Percentiles rank a stretch among this genome's conserved stretches.
Evolutionary conservation across 1,139 yeast species (phyloP).

Genomic region (Pichia sp.): DNA sequence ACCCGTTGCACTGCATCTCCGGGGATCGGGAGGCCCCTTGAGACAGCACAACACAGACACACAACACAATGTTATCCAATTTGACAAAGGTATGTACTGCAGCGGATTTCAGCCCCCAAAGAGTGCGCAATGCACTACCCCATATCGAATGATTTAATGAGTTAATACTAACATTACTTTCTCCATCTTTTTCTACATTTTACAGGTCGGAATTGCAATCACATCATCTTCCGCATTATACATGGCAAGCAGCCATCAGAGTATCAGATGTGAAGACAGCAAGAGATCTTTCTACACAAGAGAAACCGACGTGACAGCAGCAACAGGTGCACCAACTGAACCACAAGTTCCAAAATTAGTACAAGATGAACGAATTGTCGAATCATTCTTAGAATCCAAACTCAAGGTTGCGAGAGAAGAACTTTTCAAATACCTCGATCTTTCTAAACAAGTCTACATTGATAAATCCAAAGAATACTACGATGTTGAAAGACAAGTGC

Average conservation of each 20-base stretch:
- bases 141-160: too few species aligned
- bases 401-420: constrained; percentile 49
- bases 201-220: constrained; percentile 15
- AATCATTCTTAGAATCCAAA: constrained; percentile 54
- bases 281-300: constrained; percentile 54
- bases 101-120: too few species aligned
- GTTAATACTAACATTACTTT: not conserved
- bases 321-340: constrained; percentile 38
- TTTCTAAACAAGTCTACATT: constrained; percentile 40
- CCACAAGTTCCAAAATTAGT: constrained; percentile 35
- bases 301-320: constrained; percentile 53
- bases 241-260: not conserved
- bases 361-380: constrained; percentile 56
- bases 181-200: not conserved
- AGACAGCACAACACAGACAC: too few species aligned
- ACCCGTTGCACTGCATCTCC: too few species aligned
- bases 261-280: constrained; percentile 12
- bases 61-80: not conserved
- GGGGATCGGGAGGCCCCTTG: too few species aligned
- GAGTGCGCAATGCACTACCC: too few species aligned
- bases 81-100: too few species aligned
- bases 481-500: constrained; percentile 62
- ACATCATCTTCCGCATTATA: constrained; percentile 11
- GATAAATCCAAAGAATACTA: constrained; percentile 37
- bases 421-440: constrained; percentile 29